These are phyloP conservation scores for Phytophthora colocasiae DNA, from an alignment of 352 stramenopile species.

Conservation along the genomic window DNA sequence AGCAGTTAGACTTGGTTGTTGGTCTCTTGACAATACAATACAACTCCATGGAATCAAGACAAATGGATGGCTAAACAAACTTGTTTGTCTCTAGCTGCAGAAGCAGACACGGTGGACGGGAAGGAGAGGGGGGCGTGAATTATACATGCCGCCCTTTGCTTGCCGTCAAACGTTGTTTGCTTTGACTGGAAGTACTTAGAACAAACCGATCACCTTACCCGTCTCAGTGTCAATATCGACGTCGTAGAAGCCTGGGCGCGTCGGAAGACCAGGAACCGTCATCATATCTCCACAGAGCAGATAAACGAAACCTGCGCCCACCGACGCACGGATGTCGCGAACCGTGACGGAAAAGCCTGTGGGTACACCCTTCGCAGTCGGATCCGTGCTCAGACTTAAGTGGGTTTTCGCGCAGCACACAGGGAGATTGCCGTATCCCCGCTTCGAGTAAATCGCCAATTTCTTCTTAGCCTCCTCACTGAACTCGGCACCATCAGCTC, in stretches of 20 bases:
- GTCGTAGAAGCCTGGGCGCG: constrained; percentile 98
- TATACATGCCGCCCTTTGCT: constrained; percentile 32
- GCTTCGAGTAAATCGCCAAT: constrained; percentile 91
- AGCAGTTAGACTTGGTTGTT: constrained; percentile 18
- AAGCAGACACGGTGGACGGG: background rate
- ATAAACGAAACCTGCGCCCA: constrained; percentile 97
- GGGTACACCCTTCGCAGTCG: constrained; percentile 93
- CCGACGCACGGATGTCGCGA: constrained; percentile 94
- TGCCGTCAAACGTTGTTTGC: constrained; percentile 1
- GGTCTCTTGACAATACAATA: constrained; percentile 13
- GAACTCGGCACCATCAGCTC: constrained; percentile 95
- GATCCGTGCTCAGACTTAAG: constrained; percentile 97
- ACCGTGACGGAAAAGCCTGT: constrained; percentile 95
- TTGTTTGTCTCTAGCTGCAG: constrained; percentile 22
- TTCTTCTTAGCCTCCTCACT: constrained; percentile 94
- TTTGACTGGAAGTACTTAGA: constrained; percentile 43
- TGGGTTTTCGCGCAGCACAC: constrained; percentile 99
- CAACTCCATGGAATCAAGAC: constrained; percentile 10
- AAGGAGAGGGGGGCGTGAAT: constrained; percentile 30
- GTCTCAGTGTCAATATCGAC: constrained; percentile 96
- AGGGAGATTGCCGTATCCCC: constrained; percentile 76
- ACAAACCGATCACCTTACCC: constrained; percentile 97
- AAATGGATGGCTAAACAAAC: constrained; percentile 10
- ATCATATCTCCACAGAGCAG: constrained; percentile 97
- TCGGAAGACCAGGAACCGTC: constrained; percentile 98